Base-by-base conservation (phyloP, 176 grass and related monocot species). In the Calamus simplicifolius region DNA sequence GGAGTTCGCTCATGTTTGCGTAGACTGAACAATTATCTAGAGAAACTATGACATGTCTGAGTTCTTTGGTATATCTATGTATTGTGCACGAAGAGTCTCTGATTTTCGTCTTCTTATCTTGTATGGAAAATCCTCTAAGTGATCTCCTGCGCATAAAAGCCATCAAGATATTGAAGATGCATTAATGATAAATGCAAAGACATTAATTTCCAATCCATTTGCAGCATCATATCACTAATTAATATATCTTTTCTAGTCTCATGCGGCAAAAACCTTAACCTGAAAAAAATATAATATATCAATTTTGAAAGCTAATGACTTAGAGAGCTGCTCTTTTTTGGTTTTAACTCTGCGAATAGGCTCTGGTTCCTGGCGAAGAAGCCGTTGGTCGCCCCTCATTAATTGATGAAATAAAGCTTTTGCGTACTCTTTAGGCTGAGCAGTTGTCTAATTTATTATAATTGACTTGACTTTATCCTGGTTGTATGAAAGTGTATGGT, bases 21-120 rank as follows among this genome's bases (percentile, higher is more conserved):
- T 7, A 51, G 4, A 5, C 49, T 3, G 27, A 6, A 29, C 5
- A 5, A 28, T 27, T 52, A 51, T 35, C 31, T 25, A 52, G 29
- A 66, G 25, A 31, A 43, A 43, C 10, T 10, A 12, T 12, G 35
- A 43, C 28, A 16, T 69, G 89, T 85, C 79, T 78, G 19, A 97
- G 72, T 52, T 97, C 92, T 16, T 97, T 91, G 69, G 81, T 88
- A 55, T 73, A 55, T 73, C 63, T 50, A 97, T 97, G 69, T 97
- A 91, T 70, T 97, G 92, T 67, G 87, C 69, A 10, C 92, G 80
- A 50, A 97, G 77, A 28, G 92, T 91, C 74, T 97, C 92, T 10
- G 87, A 97, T 56, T 88, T 91, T 49, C 84, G 75, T 69, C 87
- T 63, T 48, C 75, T 71, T 25, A 80, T 62, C 66, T 56, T 97